Evolutionary conservation across 2,329 filamentous ascomycete species (phyloP), one percentile per base, ranked within the genome.

Genomic region (Hymenoscyphus occultus): DNA sequence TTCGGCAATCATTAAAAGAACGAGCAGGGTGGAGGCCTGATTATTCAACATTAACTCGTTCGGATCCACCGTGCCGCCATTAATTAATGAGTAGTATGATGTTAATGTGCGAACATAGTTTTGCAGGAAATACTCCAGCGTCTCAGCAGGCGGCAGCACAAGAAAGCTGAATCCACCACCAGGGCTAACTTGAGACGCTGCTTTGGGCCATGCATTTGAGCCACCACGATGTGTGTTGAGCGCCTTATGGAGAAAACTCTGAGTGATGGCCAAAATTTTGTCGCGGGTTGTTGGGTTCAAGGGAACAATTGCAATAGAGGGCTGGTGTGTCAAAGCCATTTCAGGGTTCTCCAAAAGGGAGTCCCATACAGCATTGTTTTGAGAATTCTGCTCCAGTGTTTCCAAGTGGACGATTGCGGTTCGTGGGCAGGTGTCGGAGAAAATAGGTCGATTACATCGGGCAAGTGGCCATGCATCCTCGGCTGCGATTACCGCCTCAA

Each of bases 1-100:
- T 71, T 90, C 87, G 0, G 88, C 88, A 63, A 91, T 88, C 88
- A 91, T 90, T 74, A 91, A 82, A 28, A 91, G 78, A 0, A 91
- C 82, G 13, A 91, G 78, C 39, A 91, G 76, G 45, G 86, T 89
- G 0, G 87, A 86, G 0, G 87, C 85, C 69, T 87, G 84, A 71
- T 87, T 88, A 71, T 88, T 86, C 69, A 85, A 81, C 73, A 91
- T 82, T 76, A 90, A 81, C 73, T 88, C 85, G 68, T 90, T 90
- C 7, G 86, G 83, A 69, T 91, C 87, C 28, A 90, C 78, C 16
- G 82, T 80, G 4, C 86, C 85, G 2, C 83, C 80, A 0, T 83
- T 80, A 3, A 88, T 83, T 64, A 90, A 79, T 1, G 86, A 85
- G 70, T 87, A 91, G 73, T 88, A 91, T 32, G 85, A 83, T 65